Base-by-base conservation (phyloP, 305 asterid genomes). In the Ajuga reptans region DNA sequence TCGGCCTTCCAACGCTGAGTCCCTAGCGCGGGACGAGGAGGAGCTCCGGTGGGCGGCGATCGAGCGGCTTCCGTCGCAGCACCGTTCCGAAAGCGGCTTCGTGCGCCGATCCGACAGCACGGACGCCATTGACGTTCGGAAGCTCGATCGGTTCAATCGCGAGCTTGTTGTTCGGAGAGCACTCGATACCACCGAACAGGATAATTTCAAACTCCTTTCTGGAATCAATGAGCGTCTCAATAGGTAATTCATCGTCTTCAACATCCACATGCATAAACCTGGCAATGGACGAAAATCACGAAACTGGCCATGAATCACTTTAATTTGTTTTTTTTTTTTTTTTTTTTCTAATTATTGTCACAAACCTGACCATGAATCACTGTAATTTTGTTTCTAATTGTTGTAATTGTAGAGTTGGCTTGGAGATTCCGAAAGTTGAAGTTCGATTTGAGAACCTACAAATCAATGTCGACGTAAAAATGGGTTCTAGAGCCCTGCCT, bases 31-130 rank as follows among this genome's bases (percentile, higher is more conserved):
- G 69, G 97, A 91, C 74, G 95, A 91, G 67, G 80, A 75, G 71
- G 95, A 91, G 77, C 87, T 91, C n/a, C 53, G 70, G 0, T 83
- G 93, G 93, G 97, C 96, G 69, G 97, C 95, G 51, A 31, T 87
- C 46, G 93, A 91, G 90, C 83, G 90, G 33, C 77, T 91, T 0
- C 97, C 97, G 45, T 77, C 93, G 45, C 77, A 54, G 77, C 78
- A 79, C 58, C 78, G 88, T 0, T 27, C 79, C 6, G 87, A 83
- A 58, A 71, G 65, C 68, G 89, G 87, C 0, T 51, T 89, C 53
- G n/a, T 89, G 69, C 68, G 82, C 68, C 83, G 84, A 27, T 36
- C 78, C 6, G 56, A 68, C 61, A 42, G 21, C 41, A 72, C 81
- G 0, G 95, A 87, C 61, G 58, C 89, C 0, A 75, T 91, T 5